Conservation (phyloP, 768 basidiomycete genomes). For the Crassisporium funariophilum region DNA sequence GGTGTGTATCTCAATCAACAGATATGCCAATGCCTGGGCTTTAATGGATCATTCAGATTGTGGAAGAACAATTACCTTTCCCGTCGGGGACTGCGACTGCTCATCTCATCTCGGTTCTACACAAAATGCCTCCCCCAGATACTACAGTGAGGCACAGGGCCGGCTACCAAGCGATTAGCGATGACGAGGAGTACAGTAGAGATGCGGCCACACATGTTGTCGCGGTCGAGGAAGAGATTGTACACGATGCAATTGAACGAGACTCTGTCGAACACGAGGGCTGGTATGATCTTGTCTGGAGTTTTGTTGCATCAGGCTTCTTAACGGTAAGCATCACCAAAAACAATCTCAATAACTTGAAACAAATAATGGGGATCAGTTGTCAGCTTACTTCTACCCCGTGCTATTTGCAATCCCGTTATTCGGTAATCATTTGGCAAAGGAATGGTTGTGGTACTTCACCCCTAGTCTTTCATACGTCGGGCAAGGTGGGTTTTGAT, state of each 20-base stretch:
- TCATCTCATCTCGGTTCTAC: conserved; percentile 89
- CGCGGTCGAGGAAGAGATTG: conserved; percentile 33
- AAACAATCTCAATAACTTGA: no score
- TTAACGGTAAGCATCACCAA: conserved; percentile 63
- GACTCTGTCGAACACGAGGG: conserved; percentile 64
- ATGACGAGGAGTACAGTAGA: conserved; percentile 32
- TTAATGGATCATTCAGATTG: conserved; percentile 54
- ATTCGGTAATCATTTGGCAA: conserved; percentile 81
- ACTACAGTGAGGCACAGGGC: conserved; percentile 53
- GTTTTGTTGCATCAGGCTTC: conserved; percentile 72
- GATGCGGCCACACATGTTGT: conserved; percentile 12
- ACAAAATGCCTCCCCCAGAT: conserved; percentile 70
- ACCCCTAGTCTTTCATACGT: conserved; percentile 91
- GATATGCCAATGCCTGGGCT: neutral
- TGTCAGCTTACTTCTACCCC: conserved; percentile 88
- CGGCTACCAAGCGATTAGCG: conserved; percentile 53
- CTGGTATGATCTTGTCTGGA: conserved; percentile 77
- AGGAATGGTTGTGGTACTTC: conserved; percentile 92
- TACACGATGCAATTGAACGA: conserved; percentile 36
- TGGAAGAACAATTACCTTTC: conserved; percentile 92
- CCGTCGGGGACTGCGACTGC: conserved; percentile 97
- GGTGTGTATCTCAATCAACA: conserved; percentile 43
- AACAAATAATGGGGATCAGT: no score
- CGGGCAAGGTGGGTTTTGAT: conserved; percentile 70
- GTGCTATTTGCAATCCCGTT: conserved; percentile 85